These are phyloP conservation scores for Aspergillus diversus DNA, from an alignment of 495 filamentous ascomycete species.

Conservation along the genomic window DNA sequence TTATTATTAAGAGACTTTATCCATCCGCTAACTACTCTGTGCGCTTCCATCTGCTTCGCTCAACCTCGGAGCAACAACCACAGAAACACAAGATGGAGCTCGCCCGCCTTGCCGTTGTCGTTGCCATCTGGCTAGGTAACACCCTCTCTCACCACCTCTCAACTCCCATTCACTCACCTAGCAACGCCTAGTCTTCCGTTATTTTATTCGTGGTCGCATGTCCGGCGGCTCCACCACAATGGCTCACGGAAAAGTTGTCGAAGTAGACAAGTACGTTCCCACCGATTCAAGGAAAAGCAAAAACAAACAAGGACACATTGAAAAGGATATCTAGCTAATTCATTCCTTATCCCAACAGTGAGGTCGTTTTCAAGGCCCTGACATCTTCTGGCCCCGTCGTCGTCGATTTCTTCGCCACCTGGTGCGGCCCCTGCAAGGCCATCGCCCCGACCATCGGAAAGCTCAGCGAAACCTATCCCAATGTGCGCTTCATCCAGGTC, in stretches of 20 bases:
- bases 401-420: conserved; percentile 80
- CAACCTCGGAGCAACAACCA: background rate
- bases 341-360: conserved; percentile 4
- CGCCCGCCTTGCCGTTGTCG: conserved; percentile 17
- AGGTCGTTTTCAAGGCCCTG: conserved; percentile 45
- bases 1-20: no score
- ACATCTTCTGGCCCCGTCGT: conserved; percentile 65
- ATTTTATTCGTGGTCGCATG: conserved; percentile 18
- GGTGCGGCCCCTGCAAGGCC: conserved; percentile 71
- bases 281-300: background rate
- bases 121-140: conserved; percentile 20
- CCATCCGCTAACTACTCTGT: background rate
- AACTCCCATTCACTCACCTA: no score
- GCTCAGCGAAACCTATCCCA: conserved; percentile 56
- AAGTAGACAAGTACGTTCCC: conserved; percentile 23
- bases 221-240: conserved; percentile 13
- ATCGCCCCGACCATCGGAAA: conserved; percentile 55
- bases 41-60: background rate
- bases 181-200: conserved; percentile 18
- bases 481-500: conserved; percentile 76
- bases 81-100: conserved; percentile 15
- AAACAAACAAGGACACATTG: background rate
- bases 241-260: conserved; percentile 25
- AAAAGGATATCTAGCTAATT: background rate
- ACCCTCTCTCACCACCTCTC: background rate